phyloP scores from a whole-genome alignment of 2,329 filamentous ascomycete genomes.

The Fusarium udum region DNA sequence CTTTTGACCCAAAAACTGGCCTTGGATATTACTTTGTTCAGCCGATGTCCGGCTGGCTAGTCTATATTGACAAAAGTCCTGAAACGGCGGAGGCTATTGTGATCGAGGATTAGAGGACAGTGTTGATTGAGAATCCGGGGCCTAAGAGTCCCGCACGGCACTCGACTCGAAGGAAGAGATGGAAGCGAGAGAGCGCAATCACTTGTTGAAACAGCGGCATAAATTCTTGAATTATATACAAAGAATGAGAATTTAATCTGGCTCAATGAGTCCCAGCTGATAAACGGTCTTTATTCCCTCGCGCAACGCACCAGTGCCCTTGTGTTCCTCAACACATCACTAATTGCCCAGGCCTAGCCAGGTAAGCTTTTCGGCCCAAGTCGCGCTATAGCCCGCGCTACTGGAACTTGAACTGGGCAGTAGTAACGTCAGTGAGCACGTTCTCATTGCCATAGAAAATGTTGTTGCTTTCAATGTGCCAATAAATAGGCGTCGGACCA shows the following conservation, averaged over 20 bases:
- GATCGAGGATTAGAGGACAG: too few relatives aligned
- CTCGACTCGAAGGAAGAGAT: not conserved
- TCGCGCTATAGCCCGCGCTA: not conserved
- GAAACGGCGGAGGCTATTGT: too few relatives aligned
- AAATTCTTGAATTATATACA: not conserved
- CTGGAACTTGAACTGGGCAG: not conserved
- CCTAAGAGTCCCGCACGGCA: not conserved
- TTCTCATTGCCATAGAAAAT: not conserved
- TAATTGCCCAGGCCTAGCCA: too few relatives aligned
- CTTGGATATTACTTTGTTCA: too few relatives aligned
- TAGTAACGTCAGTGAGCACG: not conserved
- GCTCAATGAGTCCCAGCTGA: too few relatives aligned
- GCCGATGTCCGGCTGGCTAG: too few relatives aligned
- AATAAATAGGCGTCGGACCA: not conserved
- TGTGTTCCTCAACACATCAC: not conserved
- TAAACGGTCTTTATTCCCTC: not conserved
- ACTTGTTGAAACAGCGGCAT: too few relatives aligned
- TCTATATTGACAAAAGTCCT: too few relatives aligned
- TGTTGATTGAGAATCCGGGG: not conserved
- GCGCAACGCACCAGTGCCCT: too few relatives aligned
- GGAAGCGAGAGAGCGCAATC: not conserved
- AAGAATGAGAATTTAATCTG: not conserved
- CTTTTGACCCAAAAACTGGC: too few relatives aligned
- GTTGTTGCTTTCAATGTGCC: not conserved
- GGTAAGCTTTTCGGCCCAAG: rapidly evolving